Conservation (phyloP, 495 filamentous ascomycete species). For the Aspergillus sparsus region DNA sequence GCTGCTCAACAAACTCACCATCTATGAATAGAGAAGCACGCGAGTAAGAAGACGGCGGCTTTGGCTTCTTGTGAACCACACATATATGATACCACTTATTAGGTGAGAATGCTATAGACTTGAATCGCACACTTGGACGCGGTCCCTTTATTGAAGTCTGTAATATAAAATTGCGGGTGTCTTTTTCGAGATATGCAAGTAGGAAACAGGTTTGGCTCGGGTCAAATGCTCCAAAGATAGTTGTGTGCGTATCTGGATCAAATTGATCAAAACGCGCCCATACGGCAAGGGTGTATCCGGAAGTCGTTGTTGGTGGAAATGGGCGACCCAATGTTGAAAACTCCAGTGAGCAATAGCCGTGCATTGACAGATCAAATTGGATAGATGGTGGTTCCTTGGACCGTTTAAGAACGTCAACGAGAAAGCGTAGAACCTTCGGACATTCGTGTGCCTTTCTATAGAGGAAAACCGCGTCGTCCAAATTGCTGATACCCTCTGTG, state of each 20-base stretch:
- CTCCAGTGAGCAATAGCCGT: slow-evolving; percentile 88
- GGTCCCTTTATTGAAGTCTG: slow-evolving; percentile 90
- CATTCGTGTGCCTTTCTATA: slow-evolving; percentile 66
- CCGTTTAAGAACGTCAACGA: slow-evolving; percentile 67
- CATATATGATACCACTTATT: slow-evolving; percentile 89
- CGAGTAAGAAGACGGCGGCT: slow-evolving; percentile 69
- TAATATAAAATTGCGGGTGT: slow-evolving; percentile 92
- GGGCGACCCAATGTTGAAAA: slow-evolving; percentile 75
- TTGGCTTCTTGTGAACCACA: slow-evolving; percentile 76
- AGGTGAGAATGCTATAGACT: slow-evolving; percentile 71
- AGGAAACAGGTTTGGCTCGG: slow-evolving; percentile 90
- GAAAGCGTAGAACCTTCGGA: slow-evolving; percentile 65
- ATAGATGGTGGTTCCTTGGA: slow-evolving; percentile 80
- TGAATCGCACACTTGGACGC: slow-evolving; percentile 90
- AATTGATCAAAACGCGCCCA: slow-evolving; percentile 90
- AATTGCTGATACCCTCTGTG: slow-evolving; percentile 63
- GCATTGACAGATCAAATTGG: slow-evolving; percentile 87
- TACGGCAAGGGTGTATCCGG: slow-evolving; percentile 83
- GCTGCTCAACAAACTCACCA: slow-evolving; percentile 89
- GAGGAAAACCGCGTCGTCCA: slow-evolving; percentile 78
- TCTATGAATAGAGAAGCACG: slow-evolving; percentile 89
- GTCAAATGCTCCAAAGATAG: slow-evolving; percentile 94
- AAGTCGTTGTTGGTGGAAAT: slow-evolving; percentile 75
- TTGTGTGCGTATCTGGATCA: slow-evolving; percentile 83
- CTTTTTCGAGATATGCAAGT: slow-evolving; percentile 88